Percentiles rank a stretch among this genome's conserved stretches.
Evolutionary conservation across 1,139 yeast genomes (phyloP).

Genomic region (Arxiozyma slooffiae): DNA sequence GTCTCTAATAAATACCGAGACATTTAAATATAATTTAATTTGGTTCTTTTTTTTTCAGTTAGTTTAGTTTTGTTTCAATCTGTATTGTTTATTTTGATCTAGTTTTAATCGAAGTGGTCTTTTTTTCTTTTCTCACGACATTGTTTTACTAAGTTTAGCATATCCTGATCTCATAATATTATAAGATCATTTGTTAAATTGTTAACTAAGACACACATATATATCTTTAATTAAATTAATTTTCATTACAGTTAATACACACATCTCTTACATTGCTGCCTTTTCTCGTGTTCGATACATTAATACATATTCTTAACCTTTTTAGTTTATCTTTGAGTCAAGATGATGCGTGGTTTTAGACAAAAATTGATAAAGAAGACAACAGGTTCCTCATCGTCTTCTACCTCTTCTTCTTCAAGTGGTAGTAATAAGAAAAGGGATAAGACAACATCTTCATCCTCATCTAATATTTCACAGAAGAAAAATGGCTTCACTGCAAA

Average conservation of each 20-base stretch:
- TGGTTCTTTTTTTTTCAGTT: background rate
- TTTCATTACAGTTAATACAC: no score
- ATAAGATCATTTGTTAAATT: no score
- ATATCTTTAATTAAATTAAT: no score
- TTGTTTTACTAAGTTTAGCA: background rate
- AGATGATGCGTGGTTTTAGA: constrained; percentile 41
- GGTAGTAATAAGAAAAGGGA: constrained; percentile 24
- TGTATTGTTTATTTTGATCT: background rate
- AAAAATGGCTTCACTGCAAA: constrained; percentile 1
- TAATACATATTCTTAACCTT: background rate
- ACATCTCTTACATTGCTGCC: background rate
- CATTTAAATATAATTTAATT: no score
- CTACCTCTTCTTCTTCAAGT: constrained; percentile 14
- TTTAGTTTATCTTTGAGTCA: constrained; percentile 9
- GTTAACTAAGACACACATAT: no score
- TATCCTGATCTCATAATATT: background rate
- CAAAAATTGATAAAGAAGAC: constrained; percentile 33
- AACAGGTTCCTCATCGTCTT: constrained; percentile 26
- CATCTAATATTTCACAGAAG: background rate
- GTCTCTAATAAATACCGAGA: background rate
- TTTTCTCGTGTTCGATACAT: background rate
- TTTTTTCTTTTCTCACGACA: background rate
- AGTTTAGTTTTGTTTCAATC: no score
- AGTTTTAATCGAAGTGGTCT: no score
- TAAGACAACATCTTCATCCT: constrained; percentile 2